phyloP scores from a whole-genome alignment of 2,329 filamentous ascomycete genomes.

The Penicillium aurantiogriseum region DNA sequence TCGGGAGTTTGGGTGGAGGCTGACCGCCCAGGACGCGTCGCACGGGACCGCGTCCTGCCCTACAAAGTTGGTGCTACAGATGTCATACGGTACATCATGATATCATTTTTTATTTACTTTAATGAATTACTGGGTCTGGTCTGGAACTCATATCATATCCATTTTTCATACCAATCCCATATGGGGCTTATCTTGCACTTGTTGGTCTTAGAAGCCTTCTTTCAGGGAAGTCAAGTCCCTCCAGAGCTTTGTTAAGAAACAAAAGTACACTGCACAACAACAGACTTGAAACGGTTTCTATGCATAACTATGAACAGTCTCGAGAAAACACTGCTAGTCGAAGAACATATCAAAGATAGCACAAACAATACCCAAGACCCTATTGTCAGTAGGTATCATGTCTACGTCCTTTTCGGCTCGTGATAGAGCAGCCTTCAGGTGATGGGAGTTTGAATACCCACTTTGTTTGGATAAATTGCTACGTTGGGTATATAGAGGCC shows the following conservation, averaged over 20 bases:
- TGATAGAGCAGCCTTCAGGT: neutral
- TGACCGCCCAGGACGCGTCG: slow-evolving; percentile 28
- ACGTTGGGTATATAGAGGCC: neutral
- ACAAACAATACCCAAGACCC: neutral
- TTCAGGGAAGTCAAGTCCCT: neutral
- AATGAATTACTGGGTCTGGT: neutral
- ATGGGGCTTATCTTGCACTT: neutral
- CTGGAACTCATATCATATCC: neutral
- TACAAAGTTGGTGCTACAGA: slow-evolving; percentile 4
- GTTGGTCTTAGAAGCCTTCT: neutral
- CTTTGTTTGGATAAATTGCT: neutral
- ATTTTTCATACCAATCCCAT: neutral
- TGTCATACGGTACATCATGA: neutral
- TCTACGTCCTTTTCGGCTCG: neutral
- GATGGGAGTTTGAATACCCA: neutral
- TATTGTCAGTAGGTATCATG: neutral
- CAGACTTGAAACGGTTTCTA: neutral
- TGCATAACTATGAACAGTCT: neutral
- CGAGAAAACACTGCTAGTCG: too few species aligned
- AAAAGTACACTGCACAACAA: neutral
- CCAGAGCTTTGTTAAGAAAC: neutral
- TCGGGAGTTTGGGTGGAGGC: slow-evolving; percentile 21
- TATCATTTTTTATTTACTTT: neutral
- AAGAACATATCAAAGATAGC: neutral
- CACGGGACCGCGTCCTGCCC: slow-evolving; percentile 11